phyloP scores from a whole-genome alignment of 208 protist species.

The Blastocrithidia nonstop region DNA sequence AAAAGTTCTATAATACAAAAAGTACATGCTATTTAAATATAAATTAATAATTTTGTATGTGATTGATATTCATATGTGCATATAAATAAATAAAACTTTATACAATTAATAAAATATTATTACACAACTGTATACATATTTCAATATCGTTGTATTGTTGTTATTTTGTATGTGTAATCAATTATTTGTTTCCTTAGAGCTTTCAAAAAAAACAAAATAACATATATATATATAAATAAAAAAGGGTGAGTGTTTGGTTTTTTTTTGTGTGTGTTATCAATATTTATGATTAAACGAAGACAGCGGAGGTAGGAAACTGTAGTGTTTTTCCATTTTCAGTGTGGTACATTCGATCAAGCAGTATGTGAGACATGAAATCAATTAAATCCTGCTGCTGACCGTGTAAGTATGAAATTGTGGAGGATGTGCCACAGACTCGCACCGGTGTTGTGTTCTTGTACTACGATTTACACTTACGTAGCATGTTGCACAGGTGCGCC shows the following conservation, averaged over 20 bases:
- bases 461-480: constrained; percentile 16
- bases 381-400: constrained; percentile 64
- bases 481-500: constrained; percentile 63
- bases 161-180: not conserved
- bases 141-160: no score
- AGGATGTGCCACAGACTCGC: constrained; percentile 61
- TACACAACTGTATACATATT: no score
- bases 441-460: constrained; percentile 28
- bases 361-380: constrained; percentile 71
- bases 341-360: constrained; percentile 49
- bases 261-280: no score
- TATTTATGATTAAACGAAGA: constrained; percentile 7
- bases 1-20: no score
- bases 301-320: constrained; percentile 30
- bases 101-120: no score
- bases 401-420: constrained; percentile 57
- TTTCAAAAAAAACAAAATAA: not conserved
- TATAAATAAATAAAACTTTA: no score
- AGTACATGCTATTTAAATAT: no score
- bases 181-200: not conserved
- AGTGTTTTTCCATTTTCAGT: constrained; percentile 26
- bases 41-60: no score
- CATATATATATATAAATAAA: constrained; percentile 1
- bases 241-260: no score
- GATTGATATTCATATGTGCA: no score